These are phyloP conservation scores for Cicer bijugum DNA, from an alignment of 306 rosid species.

Conservation along the genomic window DNA sequence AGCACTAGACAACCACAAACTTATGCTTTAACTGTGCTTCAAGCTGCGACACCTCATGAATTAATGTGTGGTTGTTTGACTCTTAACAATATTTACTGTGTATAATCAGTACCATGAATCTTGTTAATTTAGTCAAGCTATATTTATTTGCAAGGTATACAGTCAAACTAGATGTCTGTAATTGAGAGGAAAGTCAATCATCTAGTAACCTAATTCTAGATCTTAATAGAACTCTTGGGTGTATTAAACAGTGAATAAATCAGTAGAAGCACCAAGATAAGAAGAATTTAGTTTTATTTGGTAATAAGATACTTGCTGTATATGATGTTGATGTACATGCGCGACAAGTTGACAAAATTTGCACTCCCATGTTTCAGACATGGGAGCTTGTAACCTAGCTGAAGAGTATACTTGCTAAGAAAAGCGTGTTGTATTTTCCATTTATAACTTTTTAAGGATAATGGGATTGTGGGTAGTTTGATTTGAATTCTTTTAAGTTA, in stretches of 20 bases:
- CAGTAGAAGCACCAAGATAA: conserved; percentile 7
- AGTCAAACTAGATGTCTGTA: background rate
- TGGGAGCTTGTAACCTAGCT: conserved; percentile 11
- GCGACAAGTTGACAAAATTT: background rate
- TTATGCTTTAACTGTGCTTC: conserved; percentile 27
- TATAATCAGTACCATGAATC: conserved; percentile 1
- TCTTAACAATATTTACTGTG: conserved; percentile 7
- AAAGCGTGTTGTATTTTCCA: background rate
- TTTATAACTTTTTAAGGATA: conserved; percentile 3
- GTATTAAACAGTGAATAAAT: conserved; percentile 23
- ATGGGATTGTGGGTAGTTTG: background rate
- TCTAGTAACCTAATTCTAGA: conserved; percentile 4
- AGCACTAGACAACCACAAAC: conserved; percentile 14
- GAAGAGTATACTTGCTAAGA: background rate
- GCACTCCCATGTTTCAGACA: conserved; percentile 25
- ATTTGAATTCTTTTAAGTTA: background rate
- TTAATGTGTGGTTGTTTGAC: background rate
- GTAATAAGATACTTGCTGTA: conserved; percentile 11
- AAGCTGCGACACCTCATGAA: background rate
- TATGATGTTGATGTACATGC: background rate
- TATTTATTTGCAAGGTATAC: conserved; percentile 21
- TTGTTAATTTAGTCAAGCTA: background rate
- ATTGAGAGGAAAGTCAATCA: conserved; percentile 25
- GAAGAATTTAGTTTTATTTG: conserved; percentile 10
- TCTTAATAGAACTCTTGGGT: conserved; percentile 26